Base-by-base conservation (phyloP, 2,329 filamentous ascomycete species). In the Calonectria pseudoturangicola region DNA sequence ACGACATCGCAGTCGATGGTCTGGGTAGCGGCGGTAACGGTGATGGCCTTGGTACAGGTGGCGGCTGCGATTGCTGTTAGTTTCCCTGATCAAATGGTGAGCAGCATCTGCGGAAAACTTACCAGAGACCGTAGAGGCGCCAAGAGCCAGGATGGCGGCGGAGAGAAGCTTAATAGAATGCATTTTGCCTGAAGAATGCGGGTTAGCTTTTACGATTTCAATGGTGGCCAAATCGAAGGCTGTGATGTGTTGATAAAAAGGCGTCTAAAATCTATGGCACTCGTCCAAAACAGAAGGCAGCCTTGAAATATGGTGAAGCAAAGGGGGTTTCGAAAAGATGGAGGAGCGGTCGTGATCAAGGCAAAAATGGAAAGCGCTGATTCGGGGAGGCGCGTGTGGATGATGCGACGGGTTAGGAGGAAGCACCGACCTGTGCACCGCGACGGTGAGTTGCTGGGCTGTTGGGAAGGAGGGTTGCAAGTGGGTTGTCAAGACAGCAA, bases 1-100 rank as follows among this genome's bases (percentile, higher is more conserved):
- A 94, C 89, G 69, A 90, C 93, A n/a, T 85, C 82, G 90, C 96
- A 98, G 75, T 89, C 83, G 73, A 96, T 86, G 62, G 82, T 83
- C 21, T 88, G 88, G 70, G 90, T 92, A 81, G 94, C 89, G 78
- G 91, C 90, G 68, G 87, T 89, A 85, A 89, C 92, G 83, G 89
- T 88, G 86, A 95, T 88, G 77, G 90, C 92, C 74, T 86, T 85
- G 21, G 86, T 86, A 65, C 84, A 84, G 54, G 80, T 81, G 70
- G 84, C 76, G 76, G 85, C 84, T 72, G 10, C 51, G n/a, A 12
- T 27, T 71, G 51, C 5, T 0, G 50, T 79, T 51, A 80, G 71
- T 18, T 45, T 16, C 15, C 21, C 27, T 6, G 27, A 2, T 1
- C 9, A 10, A 4, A 12, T 15, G 9, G n/a, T 21, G 27, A 15